Conservation (phyloP, 2,329 filamentous ascomycete genomes). For the Raffaelea albimanens region DNA sequence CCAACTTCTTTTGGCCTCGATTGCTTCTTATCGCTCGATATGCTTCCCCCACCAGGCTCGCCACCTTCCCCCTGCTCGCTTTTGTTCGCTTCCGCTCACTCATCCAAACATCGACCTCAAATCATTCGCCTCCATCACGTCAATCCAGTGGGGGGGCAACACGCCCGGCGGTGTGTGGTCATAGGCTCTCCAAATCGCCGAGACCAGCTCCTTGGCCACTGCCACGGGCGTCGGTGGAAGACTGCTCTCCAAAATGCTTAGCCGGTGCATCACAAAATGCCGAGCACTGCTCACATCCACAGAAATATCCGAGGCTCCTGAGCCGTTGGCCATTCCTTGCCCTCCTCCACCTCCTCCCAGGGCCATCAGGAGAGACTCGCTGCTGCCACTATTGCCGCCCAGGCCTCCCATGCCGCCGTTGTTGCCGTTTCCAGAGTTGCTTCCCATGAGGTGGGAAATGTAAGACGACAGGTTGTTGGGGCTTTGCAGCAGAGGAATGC, state of each 20-base stretch:
- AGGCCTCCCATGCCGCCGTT: too few species aligned
- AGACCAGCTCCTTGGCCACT: constrained; percentile 27
- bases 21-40: too few species aligned
- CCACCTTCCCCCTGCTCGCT: too few species aligned
- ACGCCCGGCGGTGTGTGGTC: constrained; percentile 20
- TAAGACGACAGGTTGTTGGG: constrained; percentile 4
- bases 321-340: too few species aligned
- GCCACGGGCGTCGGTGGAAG: constrained; percentile 27
- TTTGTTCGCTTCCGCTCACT: too few species aligned
- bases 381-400: too few species aligned
- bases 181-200: constrained; percentile 28
- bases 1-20: too few species aligned
- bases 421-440: too few species aligned
- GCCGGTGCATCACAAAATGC: constrained; percentile 25
- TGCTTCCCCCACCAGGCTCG: too few species aligned
- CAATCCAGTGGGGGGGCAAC: constrained; percentile 26
- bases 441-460: constrained; percentile 3
- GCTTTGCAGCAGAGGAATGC: background rate
- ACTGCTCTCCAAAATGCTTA: constrained; percentile 27
- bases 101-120: constrained; percentile 10
- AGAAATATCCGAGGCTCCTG: background rate
- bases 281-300: constrained; percentile 23
- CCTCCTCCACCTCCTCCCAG: too few species aligned
- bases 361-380: too few species aligned
- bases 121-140: constrained; percentile 22